Conservation (phyloP, 2,329 filamentous ascomycete species). For the Monilinia laxa region DNA sequence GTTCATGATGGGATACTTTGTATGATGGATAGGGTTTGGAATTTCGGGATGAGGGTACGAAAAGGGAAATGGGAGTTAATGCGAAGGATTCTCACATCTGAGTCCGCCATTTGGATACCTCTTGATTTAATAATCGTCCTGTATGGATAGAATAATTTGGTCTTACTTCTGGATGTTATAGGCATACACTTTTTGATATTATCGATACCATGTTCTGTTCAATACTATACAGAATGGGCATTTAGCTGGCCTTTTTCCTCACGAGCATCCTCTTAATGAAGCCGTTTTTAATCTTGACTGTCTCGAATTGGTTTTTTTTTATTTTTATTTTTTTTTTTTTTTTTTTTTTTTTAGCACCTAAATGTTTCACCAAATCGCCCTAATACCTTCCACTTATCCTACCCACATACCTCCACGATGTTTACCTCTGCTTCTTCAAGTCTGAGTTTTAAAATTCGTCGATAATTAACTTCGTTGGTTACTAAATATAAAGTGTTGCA, state of each 20-base stretch:
- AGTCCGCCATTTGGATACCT: constrained; percentile 5
- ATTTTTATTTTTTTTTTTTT: too few species aligned
- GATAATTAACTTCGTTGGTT: background rate
- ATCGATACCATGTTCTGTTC: constrained; percentile 10
- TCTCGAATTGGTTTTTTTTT: background rate
- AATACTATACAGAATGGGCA: background rate
- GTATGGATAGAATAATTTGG: constrained; percentile 13
- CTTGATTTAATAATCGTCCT: background rate
- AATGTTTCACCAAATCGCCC: background rate
- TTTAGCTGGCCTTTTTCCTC: background rate
- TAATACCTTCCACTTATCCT: background rate
- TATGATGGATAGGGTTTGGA: background rate
- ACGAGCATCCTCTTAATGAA: background rate
- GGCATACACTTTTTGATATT: background rate
- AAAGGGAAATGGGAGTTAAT: constrained; percentile 19
- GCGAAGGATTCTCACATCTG: background rate
- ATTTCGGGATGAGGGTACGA: background rate
- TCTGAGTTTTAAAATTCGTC: background rate
- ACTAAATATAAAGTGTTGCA: too few species aligned
- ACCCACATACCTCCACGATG: background rate
- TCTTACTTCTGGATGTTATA: background rate
- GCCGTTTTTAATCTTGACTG: background rate
- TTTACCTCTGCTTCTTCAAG: background rate
- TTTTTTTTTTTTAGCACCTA: background rate
- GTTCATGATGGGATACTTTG: constrained; percentile 6